Evolutionary conservation across 805 yeast species (phyloP).

Genomic region (Teunomyces tritomae): DNA sequence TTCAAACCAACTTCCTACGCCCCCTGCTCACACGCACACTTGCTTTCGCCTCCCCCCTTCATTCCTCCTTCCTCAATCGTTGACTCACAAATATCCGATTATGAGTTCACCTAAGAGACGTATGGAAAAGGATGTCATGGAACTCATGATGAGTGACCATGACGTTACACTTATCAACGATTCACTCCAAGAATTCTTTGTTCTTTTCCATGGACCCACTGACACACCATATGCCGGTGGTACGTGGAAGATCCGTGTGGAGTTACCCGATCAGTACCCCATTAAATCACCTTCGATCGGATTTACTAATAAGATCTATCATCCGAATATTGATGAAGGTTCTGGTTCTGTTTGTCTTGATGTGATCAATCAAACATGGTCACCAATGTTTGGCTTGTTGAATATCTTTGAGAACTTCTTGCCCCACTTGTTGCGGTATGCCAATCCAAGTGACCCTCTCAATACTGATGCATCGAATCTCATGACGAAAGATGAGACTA

Average conservation of each 20-base stretch:
- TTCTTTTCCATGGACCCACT: conserved; percentile 81
- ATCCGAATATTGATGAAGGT: conserved; percentile 91
- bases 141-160: conserved; percentile 91
- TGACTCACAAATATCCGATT: background rate
- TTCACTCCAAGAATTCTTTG: conserved; percentile 75
- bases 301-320: conserved; percentile 85
- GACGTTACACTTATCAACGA: conserved; percentile 83
- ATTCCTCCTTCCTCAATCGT: background rate
- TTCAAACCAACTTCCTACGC: background rate
- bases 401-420: conserved; percentile 90
- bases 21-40: background rate
- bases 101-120: conserved; percentile 60
- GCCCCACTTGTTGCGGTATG: conserved; percentile 88
- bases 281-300: conserved; percentile 96
- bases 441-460: conserved; percentile 92
- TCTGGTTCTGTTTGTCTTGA: conserved; percentile 93
- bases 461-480: conserved; percentile 86
- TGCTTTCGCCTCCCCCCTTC: background rate
- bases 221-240: conserved; percentile 86
- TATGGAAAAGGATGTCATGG: conserved; percentile 95
- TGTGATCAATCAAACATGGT: conserved; percentile 97
- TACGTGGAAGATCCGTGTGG: conserved; percentile 86
- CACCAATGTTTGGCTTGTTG: conserved; percentile 90
- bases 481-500: conserved; percentile 62
- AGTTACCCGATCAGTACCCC: conserved; percentile 92